phyloP scores from a whole-genome alignment of 1,284 basidiomycete genomes.

The Leccinum subrobustum region DNA sequence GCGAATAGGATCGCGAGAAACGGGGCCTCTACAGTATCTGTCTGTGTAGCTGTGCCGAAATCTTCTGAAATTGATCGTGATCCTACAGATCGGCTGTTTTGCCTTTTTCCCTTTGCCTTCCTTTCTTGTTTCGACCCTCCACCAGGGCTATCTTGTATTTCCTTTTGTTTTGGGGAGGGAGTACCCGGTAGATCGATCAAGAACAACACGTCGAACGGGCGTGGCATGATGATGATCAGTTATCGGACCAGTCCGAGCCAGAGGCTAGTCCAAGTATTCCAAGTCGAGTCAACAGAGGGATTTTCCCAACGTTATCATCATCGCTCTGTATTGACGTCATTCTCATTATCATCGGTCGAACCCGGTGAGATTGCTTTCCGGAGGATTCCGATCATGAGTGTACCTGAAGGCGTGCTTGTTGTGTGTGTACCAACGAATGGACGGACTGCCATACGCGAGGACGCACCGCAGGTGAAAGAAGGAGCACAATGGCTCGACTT shows the following conservation, averaged over 20 bases:
- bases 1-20: slow-evolving; percentile 7
- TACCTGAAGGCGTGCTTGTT: background rate
- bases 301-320: background rate
- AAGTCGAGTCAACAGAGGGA: background rate
- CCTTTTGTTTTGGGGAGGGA: background rate
- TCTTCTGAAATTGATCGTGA: background rate
- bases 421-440: background rate
- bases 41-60: background rate
- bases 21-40: background rate
- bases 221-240: background rate
- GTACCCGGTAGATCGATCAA: background rate
- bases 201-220: background rate
- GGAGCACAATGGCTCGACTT: background rate
- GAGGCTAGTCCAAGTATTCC: background rate
- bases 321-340: background rate
- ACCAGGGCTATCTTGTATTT: background rate
- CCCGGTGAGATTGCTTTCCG: slow-evolving; percentile 1
- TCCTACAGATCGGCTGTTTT: background rate
- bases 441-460: background rate
- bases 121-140: background rate
- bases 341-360: background rate
- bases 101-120: background rate
- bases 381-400: background rate
- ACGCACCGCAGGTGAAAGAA: background rate
- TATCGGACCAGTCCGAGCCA: background rate